Evolutionary conservation across 495 filamentous ascomycete species (phyloP).

Genomic region (Jackrogersella minutella): DNA sequence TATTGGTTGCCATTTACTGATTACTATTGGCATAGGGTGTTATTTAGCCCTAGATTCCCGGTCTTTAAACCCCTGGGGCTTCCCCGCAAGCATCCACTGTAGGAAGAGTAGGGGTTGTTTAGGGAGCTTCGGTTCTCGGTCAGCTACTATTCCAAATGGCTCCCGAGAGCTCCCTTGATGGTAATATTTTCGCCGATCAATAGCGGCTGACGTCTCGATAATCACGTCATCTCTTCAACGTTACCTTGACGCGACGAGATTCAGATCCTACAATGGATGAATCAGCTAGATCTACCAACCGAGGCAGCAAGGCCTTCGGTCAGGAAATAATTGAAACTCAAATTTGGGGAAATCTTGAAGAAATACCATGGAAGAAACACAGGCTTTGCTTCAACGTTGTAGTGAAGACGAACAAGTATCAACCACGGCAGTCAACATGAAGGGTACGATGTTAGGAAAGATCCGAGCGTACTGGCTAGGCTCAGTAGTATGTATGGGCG

Average conservation of each 20-base stretch:
- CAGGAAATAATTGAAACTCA: not conserved
- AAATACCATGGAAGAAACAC: slow-evolving; percentile 28
- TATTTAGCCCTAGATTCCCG: slow-evolving; percentile 13
- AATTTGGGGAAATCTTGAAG: not conserved
- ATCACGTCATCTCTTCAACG: slow-evolving; percentile 18
- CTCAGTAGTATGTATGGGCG: slow-evolving; percentile 53
- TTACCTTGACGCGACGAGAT: not conserved
- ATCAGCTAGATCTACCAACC: not conserved
- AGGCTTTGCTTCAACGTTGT: slow-evolving; percentile 21
- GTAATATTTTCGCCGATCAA: too few species aligned
- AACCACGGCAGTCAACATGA: slow-evolving; percentile 48
- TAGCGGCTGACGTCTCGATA: not conserved
- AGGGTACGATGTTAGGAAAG: slow-evolving; percentile 42
- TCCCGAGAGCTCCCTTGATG: not conserved
- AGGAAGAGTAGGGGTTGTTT: not conserved
- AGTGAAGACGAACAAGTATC: slow-evolving; percentile 47
- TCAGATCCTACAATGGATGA: not conserved
- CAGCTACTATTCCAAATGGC: not conserved
- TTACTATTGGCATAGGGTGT: not conserved
- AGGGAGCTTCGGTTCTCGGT: slow-evolving; percentile 24
- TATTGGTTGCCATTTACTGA: slow-evolving; percentile 17
- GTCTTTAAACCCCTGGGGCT: slow-evolving; percentile 18
- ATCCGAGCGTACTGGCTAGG: slow-evolving; percentile 64
- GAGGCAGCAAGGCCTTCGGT: not conserved
- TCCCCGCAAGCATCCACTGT: slow-evolving; percentile 25